These are phyloP conservation scores for Podospora pseudoanserina DNA, from an alignment of 495 filamentous ascomycete genomes.

Conservation along the genomic window DNA sequence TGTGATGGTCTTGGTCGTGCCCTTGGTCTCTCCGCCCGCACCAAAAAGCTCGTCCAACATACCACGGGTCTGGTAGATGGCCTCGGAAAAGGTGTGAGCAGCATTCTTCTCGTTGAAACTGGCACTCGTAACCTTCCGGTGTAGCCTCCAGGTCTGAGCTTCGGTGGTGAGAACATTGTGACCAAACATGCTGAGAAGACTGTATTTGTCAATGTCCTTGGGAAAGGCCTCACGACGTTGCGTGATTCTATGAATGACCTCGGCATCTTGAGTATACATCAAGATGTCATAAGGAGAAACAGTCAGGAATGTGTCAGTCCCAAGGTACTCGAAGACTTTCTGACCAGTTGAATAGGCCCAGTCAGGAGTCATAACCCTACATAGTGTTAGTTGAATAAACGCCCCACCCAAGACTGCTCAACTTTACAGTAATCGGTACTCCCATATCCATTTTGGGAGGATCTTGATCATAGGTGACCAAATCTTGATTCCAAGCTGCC, in stretches of 20 bases:
- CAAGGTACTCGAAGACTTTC: conserved; percentile 35
- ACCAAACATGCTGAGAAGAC: conserved; percentile 58
- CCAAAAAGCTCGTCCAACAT: conserved; percentile 53
- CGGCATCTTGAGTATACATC: conserved; percentile 53
- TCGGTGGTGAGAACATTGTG: conserved; percentile 62
- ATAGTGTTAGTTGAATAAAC: conserved; percentile 12
- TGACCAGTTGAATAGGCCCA: conserved; percentile 38
- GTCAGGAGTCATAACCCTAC: conserved; percentile 34
- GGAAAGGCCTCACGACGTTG: conserved; percentile 61
- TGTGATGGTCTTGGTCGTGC: conserved; percentile 43
- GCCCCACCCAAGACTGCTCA: background rate
- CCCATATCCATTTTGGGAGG: conserved; percentile 45
- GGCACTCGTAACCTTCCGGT: conserved; percentile 64
- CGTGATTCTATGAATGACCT: conserved; percentile 57
- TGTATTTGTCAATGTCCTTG: conserved; percentile 59
- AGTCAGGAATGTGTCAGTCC: conserved; percentile 48
- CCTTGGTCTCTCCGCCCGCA: conserved; percentile 14
- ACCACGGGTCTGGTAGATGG: conserved; percentile 53
- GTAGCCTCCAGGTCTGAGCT: conserved; percentile 59
- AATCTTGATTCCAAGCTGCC: conserved; percentile 46
- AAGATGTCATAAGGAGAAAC: conserved; percentile 47
- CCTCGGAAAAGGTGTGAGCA: conserved; percentile 58
- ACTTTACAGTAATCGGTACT: conserved; percentile 46
- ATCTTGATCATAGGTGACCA: conserved; percentile 48
- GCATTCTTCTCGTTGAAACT: conserved; percentile 73